Evolutionary conservation across 2,329 filamentous ascomycete genomes (phyloP).

Genomic region (Dryadomyces sulphureus): DNA sequence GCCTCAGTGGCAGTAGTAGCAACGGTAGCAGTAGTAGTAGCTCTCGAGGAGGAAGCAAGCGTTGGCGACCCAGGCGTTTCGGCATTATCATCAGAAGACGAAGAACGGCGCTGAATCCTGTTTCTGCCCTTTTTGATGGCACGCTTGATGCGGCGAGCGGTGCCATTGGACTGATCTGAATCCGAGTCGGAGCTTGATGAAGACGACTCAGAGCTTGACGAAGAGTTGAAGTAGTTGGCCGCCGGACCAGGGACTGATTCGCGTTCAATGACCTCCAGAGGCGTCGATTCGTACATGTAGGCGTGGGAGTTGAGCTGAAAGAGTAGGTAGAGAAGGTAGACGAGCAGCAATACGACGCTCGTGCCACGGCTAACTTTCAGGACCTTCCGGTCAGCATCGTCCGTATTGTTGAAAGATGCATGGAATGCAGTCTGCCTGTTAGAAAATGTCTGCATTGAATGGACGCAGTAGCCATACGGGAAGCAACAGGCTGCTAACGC

Average conservation of each 20-base stretch:
- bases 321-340: constrained; percentile 59
- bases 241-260: constrained; percentile 56
- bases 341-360: constrained; percentile 56
- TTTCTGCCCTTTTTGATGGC: constrained; percentile 39
- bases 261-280: constrained; percentile 45
- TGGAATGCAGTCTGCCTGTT: constrained; percentile 36
- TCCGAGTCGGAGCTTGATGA: constrained; percentile 45
- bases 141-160: constrained; percentile 48
- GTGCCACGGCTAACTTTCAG: constrained; percentile 65
- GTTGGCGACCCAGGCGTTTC: background rate
- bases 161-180: constrained; percentile 24
- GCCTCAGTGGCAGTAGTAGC: background rate
- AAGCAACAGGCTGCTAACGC: constrained; percentile 27
- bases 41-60: background rate
- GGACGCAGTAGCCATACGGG: constrained; percentile 8
- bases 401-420: constrained; percentile 48
- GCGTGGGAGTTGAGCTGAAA: constrained; percentile 62
- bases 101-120: constrained; percentile 40
- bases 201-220: constrained; percentile 25
- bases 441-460: background rate
- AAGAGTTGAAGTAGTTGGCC: constrained; percentile 47
- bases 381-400: constrained; percentile 43
- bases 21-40: background rate
- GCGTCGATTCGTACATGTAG: constrained; percentile 55
- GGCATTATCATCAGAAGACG: background rate